phyloP scores from a whole-genome alignment of 1,284 basidiomycete genomes.

The Sporisorium reilianum region DNA sequence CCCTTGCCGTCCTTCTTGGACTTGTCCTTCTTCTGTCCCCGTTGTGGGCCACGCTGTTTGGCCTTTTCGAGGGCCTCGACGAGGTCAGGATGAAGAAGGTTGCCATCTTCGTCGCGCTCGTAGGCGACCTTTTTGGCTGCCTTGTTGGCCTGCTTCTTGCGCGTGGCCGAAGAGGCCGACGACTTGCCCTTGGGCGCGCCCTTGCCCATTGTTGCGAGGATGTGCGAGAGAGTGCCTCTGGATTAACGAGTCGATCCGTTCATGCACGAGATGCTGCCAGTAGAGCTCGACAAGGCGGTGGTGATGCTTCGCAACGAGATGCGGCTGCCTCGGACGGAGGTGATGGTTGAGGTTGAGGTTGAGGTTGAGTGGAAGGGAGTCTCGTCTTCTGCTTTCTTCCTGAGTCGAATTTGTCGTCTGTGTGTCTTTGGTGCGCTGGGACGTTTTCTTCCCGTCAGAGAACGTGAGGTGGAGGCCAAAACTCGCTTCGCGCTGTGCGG shows the following conservation, averaged over 20 bases:
- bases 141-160: conserved; percentile 67
- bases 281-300: not conserved
- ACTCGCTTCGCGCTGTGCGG: not conserved
- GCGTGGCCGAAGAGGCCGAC: conserved; percentile 66
- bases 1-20: conserved; percentile 55
- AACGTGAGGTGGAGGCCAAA: conserved; percentile 21
- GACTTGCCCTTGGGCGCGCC: conserved; percentile 62
- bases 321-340: not conserved
- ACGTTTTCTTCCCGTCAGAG: conserved; percentile 2
- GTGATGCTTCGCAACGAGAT: not conserved
- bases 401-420: too few relatives aligned
- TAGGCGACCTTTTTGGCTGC: conserved; percentile 59
- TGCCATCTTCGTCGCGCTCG: conserved; percentile 46
- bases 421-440: not conserved
- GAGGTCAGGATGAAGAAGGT: conserved; percentile 34
- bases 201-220: conserved; percentile 35
- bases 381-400: too few relatives aligned
- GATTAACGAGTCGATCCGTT: not conserved
- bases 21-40: conserved; percentile 63
- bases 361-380: too few relatives aligned
- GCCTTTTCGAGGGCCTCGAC: conserved; percentile 35
- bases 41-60: conserved; percentile 37
- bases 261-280: not conserved
- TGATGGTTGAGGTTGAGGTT: not conserved
- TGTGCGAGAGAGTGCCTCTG: not conserved